These are phyloP conservation scores for Cenchrus purpureus DNA, from an alignment of 176 grass and related monocot species.

Conservation along the genomic window DNA sequence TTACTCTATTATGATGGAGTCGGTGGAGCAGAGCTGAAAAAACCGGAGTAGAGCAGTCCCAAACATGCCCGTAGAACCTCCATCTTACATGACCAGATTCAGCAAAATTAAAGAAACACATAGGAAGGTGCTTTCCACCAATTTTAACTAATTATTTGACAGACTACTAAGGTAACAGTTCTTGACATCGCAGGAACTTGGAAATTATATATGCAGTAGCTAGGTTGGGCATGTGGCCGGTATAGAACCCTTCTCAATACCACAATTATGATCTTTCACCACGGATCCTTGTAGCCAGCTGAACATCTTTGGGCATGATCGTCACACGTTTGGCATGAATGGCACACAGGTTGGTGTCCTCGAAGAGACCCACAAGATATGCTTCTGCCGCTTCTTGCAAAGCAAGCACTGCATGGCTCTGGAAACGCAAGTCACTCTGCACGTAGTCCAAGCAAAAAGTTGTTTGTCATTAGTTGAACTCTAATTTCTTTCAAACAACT, in stretches of 20 bases:
- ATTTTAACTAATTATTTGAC: background rate
- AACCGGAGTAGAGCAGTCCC: no score
- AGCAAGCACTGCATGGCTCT: slow-evolving; percentile 20
- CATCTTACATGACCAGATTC: background rate
- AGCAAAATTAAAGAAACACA: background rate
- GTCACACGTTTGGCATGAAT: slow-evolving; percentile 38
- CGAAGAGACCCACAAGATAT: slow-evolving; percentile 42
- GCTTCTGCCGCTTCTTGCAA: slow-evolving; percentile 40
- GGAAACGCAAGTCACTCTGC: slow-evolving; percentile 38
- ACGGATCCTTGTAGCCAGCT: no score
- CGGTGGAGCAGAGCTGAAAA: no score
- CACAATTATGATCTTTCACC: slow-evolving; percentile 24
- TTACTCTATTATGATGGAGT: no score
- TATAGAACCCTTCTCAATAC: background rate
- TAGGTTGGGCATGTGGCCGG: background rate
- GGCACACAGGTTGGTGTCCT: slow-evolving; percentile 46
- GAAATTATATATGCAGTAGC: background rate
- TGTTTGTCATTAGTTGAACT: no score
- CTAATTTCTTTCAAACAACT: no score
- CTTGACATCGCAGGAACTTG: background rate
- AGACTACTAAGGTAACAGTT: no score
- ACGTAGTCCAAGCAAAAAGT: background rate
- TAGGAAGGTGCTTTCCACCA: background rate
- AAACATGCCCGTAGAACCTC: no score
- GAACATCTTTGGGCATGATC: no score